Evolutionary conservation across 768 basidiomycete species (phyloP), one percentile per base, ranked within the genome.

Genomic region (Neoboletus magnificus): DNA sequence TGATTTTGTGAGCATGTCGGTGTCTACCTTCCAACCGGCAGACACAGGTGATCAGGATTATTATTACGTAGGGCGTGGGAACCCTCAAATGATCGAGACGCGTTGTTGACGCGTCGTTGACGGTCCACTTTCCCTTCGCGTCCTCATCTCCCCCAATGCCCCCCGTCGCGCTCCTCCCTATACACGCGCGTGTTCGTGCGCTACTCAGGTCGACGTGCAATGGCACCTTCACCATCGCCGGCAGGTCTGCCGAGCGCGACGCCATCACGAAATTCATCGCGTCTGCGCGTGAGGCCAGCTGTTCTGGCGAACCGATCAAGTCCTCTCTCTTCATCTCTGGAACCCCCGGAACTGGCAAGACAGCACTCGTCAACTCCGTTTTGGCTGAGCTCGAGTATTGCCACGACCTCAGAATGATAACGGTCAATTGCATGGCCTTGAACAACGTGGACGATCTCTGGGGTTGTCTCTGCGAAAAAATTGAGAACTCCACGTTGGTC

Each of bases 311-410:
- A 25, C 56, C 57, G 5, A 50, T 57, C 23, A 65, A 72, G 27
- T 76, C 82, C 11, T 79, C 82, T 41, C 77, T 96, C 55, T 98
- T 95, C 70, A 86, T 98, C 50, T 95, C 94, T 10, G 96, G 96
- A 10, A 84, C 92, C 2, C 93, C 94, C 4, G 96, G 95, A 1
- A 93, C 92, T 3, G 93, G 93, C 20, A 95, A 96, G 75, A 95
- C 91, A 2, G 93, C 91, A 0, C 75, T 96, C 4, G 82, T 93
- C 27, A 86, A 87, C 62, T 76, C 84, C 5, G 73, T 91, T 29
- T 68, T 94, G 22, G 54, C 69, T n/a, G 70, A 73, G 9, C 59
- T 80, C 27, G 70, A 75, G 25, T 74, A 76, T 30, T 60, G 61
- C 41, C 52, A 63, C 6, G 67, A 77, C n/a, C 67, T 82, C 42